Evolutionary conservation across 768 basidiomycete genomes (phyloP).

Genomic region (Mycena rebaudengoi): DNA sequence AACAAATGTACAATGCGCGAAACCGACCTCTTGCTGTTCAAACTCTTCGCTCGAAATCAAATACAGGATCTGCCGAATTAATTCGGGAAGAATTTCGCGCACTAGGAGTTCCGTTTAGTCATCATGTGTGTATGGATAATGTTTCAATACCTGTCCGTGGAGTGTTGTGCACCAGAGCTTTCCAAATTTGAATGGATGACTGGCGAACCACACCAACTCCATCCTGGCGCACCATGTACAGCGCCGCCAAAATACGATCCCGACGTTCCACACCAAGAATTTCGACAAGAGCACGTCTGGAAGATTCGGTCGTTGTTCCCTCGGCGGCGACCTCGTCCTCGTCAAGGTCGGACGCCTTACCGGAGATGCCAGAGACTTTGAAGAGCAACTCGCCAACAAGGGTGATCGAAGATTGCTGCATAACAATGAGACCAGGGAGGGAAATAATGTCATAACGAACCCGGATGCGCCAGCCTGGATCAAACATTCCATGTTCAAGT

Average conservation of each 20-base stretch:
- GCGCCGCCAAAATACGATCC: slow-evolving; percentile 88
- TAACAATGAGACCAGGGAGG: slow-evolving; percentile 18
- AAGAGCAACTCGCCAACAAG: slow-evolving; percentile 95
- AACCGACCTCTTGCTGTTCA: slow-evolving; percentile 88
- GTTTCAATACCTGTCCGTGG: slow-evolving; percentile 76
- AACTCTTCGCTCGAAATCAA: slow-evolving; percentile 80
- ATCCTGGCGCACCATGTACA: slow-evolving; percentile 96
- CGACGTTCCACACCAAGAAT: slow-evolving; percentile 89
- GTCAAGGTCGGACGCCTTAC: slow-evolving; percentile 80
- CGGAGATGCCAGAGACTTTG: slow-evolving; percentile 95
- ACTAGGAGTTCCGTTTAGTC: slow-evolving; percentile 50
- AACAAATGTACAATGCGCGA: not conserved
- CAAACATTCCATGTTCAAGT: slow-evolving; percentile 94
- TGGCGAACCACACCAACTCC: slow-evolving; percentile 89
- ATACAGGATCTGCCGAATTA: slow-evolving; percentile 79
- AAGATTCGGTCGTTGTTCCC: slow-evolving; percentile 71
- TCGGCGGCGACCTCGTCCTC: slow-evolving; percentile 79
- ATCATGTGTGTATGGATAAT: not conserved
- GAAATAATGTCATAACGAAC: slow-evolving; percentile 44
- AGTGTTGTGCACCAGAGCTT: slow-evolving; percentile 94
- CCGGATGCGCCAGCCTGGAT: slow-evolving; percentile 93
- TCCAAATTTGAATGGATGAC: slow-evolving; percentile 96
- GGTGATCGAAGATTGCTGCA: slow-evolving; percentile 92
- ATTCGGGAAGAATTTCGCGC: slow-evolving; percentile 89
- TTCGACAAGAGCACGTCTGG: slow-evolving; percentile 86